Base-by-base conservation (phyloP, 2,329 filamentous ascomycete species). In the Pyrenochaeta sp. region DNA sequence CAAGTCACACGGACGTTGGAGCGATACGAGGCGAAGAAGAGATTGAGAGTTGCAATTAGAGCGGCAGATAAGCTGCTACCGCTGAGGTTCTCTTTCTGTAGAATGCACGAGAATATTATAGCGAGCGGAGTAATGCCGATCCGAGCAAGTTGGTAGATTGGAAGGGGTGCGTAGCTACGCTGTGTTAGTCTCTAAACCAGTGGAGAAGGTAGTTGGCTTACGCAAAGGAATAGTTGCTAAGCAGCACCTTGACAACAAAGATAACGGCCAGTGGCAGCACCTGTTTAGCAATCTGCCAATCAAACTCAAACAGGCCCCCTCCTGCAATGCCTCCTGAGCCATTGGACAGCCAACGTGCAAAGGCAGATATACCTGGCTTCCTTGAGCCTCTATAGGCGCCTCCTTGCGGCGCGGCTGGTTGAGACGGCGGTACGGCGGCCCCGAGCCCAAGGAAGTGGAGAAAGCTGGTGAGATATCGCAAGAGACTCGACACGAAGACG, bases 201-300 rank as follows among this genome's bases (percentile, higher is more conserved):
- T n/a, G n/a, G 3, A 0, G 9, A 30, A 9, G 10, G n/a, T 0
- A 8, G 3, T 5, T 10, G 13, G 60, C 79, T 58, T 77, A 82
- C 78, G 83, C 82, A 61, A 84, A 85, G 3, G 83, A 84, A 53
- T 85, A 78, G 69, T 85, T 86, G 63, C 82, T 84, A 19, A 85
- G 76, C 15, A 83, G 73, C 30, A 85, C 77, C 63, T 83, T 85
- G 28, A 78, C 77, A 27, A 84, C 74, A 58, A 82, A 85, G 48
- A 85, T 77, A 12, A 83, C 69, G 0, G 83, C 81, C 8, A 84
- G 69, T 12, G 82, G 83, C 1, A 85, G 69, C 22, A 82, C 80
- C 54, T 81, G 79, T 58, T 79, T 80, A 0, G 78, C 82, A n/a
- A 81, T 76, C 39, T 75, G 68, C 58, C 72, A 74, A 53, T 85